These are phyloP conservation scores for Trichoderma gamsii DNA, from an alignment of 495 filamentous ascomycete species.

Conservation along the genomic window DNA sequence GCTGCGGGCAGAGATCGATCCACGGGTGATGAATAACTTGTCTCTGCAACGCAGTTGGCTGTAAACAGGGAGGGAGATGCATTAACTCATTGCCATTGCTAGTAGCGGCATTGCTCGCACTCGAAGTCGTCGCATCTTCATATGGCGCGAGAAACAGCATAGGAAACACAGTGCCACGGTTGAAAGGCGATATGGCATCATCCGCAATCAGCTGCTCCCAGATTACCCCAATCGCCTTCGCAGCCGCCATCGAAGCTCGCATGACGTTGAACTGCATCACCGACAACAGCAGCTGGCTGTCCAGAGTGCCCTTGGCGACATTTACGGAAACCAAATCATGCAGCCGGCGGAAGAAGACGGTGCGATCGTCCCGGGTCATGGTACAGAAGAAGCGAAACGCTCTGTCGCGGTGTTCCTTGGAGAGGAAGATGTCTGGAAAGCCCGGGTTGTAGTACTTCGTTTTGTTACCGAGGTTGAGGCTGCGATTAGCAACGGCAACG, in stretches of 20 bases:
- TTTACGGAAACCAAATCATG: not conserved
- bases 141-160: not conserved
- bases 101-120: not conserved
- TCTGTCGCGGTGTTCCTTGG: not conserved
- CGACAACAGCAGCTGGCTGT: slow-evolving; percentile 5
- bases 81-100: not conserved
- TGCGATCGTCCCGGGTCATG: not conserved
- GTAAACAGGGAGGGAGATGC: not conserved
- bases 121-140: too few species aligned
- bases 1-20: slow-evolving; percentile 2
- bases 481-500: not conserved
- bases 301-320: not conserved
- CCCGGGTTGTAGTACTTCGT: not conserved
- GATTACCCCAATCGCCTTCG: not conserved
- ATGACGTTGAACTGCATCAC: slow-evolving; percentile 12
- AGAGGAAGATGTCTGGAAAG: not conserved
- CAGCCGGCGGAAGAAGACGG: not conserved
- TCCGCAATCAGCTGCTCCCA: not conserved
- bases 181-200: not conserved
- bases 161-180: not conserved
- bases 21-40: not conserved
- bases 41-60: not conserved
- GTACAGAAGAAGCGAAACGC: not conserved
- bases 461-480: not conserved
- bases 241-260: not conserved